Evolutionary conservation across 768 basidiomycete species (phyloP).

Genomic region (Auriscalpium orientale): DNA sequence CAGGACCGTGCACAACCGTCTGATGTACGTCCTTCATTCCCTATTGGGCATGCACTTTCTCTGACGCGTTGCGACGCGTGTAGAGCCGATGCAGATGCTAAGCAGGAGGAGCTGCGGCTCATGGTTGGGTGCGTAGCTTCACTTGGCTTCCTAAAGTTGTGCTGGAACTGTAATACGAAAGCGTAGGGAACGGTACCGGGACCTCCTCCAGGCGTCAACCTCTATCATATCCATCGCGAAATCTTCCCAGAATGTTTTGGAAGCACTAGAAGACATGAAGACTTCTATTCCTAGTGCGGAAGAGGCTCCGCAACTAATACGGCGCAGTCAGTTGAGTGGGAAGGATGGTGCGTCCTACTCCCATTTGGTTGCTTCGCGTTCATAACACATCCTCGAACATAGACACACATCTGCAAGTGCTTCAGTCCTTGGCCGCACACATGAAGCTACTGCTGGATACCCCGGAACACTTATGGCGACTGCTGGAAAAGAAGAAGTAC

Average conservation of each 20-base stretch:
- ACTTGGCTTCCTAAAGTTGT: background rate
- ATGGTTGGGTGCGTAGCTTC: conserved; percentile 81
- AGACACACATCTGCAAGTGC: conserved; percentile 61
- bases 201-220: conserved; percentile 77
- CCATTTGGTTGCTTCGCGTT: background rate
- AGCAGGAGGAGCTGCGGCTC: conserved; percentile 78
- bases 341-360: conserved; percentile 13
- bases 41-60: no score
- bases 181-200: conserved; percentile 83
- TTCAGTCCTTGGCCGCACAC: conserved; percentile 79
- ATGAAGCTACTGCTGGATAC: conserved; percentile 88
- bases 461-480: conserved; percentile 85
- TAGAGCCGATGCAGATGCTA: conserved; percentile 77
- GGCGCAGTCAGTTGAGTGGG: background rate
- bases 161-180: conserved; percentile 41
- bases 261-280: conserved; percentile 57
- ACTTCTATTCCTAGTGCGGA: conserved; percentile 34
- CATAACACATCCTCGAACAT: conserved; percentile 2
- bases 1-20: conserved; percentile 53
- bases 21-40: conserved; percentile 40
- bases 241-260: conserved; percentile 58
- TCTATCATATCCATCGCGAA: conserved; percentile 72
- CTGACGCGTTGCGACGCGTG: conserved; percentile 5
- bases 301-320: conserved; percentile 5
- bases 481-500: conserved; percentile 74